Conservation (phyloP, 306 rosid genomes). For the Urtica urens region DNA sequence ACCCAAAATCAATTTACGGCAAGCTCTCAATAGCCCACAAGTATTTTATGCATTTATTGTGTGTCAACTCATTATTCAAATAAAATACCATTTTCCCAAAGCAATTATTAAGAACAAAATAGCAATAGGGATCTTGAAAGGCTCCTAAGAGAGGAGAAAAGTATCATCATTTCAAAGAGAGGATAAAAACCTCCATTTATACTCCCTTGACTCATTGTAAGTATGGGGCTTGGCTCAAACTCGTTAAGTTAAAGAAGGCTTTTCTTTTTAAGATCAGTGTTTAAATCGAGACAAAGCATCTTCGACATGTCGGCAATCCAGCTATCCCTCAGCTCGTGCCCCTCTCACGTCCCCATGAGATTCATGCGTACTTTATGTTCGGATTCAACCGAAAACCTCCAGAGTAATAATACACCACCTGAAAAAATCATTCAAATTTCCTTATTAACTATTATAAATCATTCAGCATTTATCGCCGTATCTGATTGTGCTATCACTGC, state of each 20-base stretch:
- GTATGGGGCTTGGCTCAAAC: constrained; percentile 63
- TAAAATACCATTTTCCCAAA: too few species aligned
- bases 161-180: constrained; percentile 56
- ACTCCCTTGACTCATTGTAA: constrained; percentile 66
- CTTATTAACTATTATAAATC: too few species aligned
- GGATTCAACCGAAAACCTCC: constrained; percentile 84
- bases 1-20: too few species aligned
- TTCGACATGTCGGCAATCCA: constrained; percentile 66
- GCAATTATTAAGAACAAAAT: too few species aligned
- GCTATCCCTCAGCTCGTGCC: constrained; percentile 44
- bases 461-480: too few species aligned
- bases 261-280: constrained; percentile 67
- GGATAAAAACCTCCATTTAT: constrained; percentile 32
- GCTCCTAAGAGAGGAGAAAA: too few species aligned
- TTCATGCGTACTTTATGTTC: constrained; percentile 77
- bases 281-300: constrained; percentile 83
- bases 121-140: too few species aligned
- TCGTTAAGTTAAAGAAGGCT: constrained; percentile 69
- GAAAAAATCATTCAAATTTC: too few species aligned
- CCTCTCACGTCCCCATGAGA: constrained; percentile 76
- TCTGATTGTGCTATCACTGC: too few species aligned
- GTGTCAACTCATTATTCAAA: too few species aligned
- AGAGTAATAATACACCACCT: constrained; percentile 67
- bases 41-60: too few species aligned
- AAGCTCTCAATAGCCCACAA: too few species aligned